These are phyloP conservation scores for Rubroboletus pulcherrimus DNA, from an alignment of 768 basidiomycete genomes.

Conservation along the genomic window DNA sequence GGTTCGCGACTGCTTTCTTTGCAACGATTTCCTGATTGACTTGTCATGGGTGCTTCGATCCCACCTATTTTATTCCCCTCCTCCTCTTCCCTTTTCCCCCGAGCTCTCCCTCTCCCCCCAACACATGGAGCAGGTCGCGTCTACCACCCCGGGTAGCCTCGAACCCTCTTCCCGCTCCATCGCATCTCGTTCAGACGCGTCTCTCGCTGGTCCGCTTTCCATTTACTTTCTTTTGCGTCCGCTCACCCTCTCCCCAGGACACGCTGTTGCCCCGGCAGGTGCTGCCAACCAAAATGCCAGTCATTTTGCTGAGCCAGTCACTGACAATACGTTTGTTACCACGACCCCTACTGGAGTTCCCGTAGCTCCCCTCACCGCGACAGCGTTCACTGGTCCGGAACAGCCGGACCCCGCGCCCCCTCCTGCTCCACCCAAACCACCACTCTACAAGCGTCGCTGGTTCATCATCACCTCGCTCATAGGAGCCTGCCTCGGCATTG, in stretches of 20 bases:
- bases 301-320: slow-evolving; percentile 13
- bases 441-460: slow-evolving; percentile 59
- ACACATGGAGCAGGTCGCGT: slow-evolving; percentile 1
- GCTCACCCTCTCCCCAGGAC: slow-evolving; percentile 4
- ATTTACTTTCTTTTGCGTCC: too few species aligned
- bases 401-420: not conserved
- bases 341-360: slow-evolving; percentile 8
- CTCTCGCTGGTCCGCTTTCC: slow-evolving; percentile 9
- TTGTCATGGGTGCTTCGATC: not conserved
- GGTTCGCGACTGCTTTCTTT: not conserved
- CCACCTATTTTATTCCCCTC: not conserved
- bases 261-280: slow-evolving; percentile 8
- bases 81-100: too few species aligned
- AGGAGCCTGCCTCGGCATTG: slow-evolving; percentile 50
- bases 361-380: not conserved
- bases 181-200: slow-evolving; percentile 12
- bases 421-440: slow-evolving; percentile 23
- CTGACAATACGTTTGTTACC: not conserved
- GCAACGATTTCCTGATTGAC: not conserved
- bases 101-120: not conserved
- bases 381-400: not conserved
- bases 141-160: not conserved
- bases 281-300: not conserved
- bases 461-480: slow-evolving; percentile 60
- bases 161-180: not conserved